Percentiles rank a stretch among this genome's conserved stretches.
phyloP scores from a whole-genome alignment of 2,329 filamentous ascomycete species.

The Phialophora tarda region DNA sequence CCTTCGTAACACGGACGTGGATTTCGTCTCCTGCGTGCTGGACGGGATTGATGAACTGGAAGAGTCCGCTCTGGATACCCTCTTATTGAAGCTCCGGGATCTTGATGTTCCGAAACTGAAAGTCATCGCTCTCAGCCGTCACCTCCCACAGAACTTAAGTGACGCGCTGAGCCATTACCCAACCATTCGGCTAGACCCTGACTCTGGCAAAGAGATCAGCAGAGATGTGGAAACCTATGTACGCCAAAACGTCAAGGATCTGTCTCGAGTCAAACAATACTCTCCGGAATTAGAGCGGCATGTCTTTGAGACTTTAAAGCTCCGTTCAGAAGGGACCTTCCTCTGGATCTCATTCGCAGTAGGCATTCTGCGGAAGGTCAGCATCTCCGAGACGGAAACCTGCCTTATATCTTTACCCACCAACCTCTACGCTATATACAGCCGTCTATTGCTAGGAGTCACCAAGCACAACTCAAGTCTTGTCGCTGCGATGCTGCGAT shows the following conservation, averaged over 20 bases:
- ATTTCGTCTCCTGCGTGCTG: neutral
- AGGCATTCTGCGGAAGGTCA: constrained; percentile 34
- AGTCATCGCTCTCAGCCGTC: constrained; percentile 6
- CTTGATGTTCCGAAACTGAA: constrained; percentile 1
- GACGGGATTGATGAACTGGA: constrained; percentile 11
- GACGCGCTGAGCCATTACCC: neutral
- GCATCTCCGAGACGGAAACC: constrained; percentile 33
- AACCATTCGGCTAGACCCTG: neutral
- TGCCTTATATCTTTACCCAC: constrained; percentile 38
- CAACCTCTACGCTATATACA: constrained; percentile 39
- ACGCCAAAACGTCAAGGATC: constrained; percentile 37
- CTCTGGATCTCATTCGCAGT: constrained; percentile 40
- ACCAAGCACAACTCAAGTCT: neutral
- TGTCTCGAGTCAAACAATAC: constrained; percentile 36
- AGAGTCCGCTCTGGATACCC: neutral
- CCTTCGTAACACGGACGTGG: neutral
- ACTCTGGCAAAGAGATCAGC: neutral
- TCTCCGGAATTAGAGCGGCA: constrained; percentile 28
- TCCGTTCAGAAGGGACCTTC: constrained; percentile 41
- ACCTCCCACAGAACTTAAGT: neutral
- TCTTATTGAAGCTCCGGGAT: neutral
- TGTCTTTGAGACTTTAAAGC: constrained; percentile 36
- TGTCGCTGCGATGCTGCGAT: constrained; percentile 7
- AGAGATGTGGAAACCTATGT: constrained; percentile 32
- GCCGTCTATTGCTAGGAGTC: constrained; percentile 31